Base-by-base conservation (phyloP, 352 stramenopile species). In the Plasmopara viticola region DNA sequence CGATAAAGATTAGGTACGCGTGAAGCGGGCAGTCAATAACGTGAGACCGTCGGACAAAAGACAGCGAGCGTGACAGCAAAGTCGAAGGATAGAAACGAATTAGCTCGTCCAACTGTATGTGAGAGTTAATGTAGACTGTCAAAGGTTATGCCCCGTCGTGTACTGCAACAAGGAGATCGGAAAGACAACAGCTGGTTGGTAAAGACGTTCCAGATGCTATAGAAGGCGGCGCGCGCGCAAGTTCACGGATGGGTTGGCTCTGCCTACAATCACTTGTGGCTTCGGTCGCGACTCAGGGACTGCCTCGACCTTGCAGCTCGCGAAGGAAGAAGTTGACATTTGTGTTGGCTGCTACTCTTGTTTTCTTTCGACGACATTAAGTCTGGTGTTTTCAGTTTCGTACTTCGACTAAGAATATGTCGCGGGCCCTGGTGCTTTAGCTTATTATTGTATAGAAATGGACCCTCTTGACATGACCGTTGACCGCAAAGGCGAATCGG, bases 91-190 rank as follows among this genome's bases (percentile, higher is more conserved):
- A 25, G 38, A 39, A 14, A 20, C 51, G 25, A 50, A 57, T 31
- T 46, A 49, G 29, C 46, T 60, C 48, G 53, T 66, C 53, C 59
- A 58, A 66, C 47, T 55, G 48, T 62, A 28, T 47, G 20, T 49
- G 30, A 25, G 20, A 25, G 20, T 3, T 25, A 25, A 25, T 25
- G 20, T 25, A 30, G 30, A 34, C 20, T 14, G 38, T 31, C 44
- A 46, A 4, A 31, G 20, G 41, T 18, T 10, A 37, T 38, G 17
- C 4, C 14, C 34, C 13, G 29, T 17, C 12, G 12, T 28, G 42
- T 10, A 35, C 44, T 58, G 45, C 53, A 47, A 34, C 44, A 14
- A 49, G 43, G 15, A 51, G 18, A 50, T 37, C 25, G 45, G 31
- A 35, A 51, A 34, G n/a, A 25, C 44, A 35, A 35, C 51, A 60